Evolutionary conservation across 2,329 filamentous ascomycete genomes (phyloP), one percentile per base, ranked within the genome.

Genomic region (Parastagonospora nodorum): DNA sequence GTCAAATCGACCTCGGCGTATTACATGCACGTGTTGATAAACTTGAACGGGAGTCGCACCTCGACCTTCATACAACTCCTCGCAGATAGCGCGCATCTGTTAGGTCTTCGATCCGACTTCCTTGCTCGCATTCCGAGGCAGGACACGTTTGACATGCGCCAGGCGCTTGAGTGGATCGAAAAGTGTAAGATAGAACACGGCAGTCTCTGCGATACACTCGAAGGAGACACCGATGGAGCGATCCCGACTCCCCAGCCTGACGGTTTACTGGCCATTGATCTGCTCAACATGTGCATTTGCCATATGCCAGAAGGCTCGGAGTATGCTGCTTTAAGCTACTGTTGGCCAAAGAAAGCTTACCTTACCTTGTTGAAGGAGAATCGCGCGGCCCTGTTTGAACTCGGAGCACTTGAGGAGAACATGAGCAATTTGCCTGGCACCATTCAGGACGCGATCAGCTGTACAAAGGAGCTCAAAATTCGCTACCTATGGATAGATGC

Each of bases 401-500:
- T 35, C 28, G 15, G 19, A 6, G 45, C 45, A 27, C 28, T 42
- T 8, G 24, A 14, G 11, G 29, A 48, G 8, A 15, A 15, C 1
- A 36, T 48, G 15, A 27, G 19, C 37, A 27, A 41, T 8, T 15
- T 48, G 5, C 45, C 45, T 11, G 44, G 44, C 8, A 47, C 45
- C 8, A 32, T 48, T 10, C 45, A 42, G 36, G 45, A 48, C 19
- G 45, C 44, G 8, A 33, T 47, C 15, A 14, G 27, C 19, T 41
- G 36, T 14, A 37, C 44, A 19, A n/a, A 47, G 24, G 36, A 36
- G 19, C 45, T 48, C 9, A 30, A 38, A 10, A 19, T 41, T 10
- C 38, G 38, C 6, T 48, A 42, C 24, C 38, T 42, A 8, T 42
- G 45, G 45, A 48, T 42, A 24, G 45, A 48, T 27, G 37, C 45